Evolutionary conservation across 306 rosid genomes (phyloP), one percentile per base, ranked within the genome.

Genomic region (Fragaria nilgerrensis): DNA sequence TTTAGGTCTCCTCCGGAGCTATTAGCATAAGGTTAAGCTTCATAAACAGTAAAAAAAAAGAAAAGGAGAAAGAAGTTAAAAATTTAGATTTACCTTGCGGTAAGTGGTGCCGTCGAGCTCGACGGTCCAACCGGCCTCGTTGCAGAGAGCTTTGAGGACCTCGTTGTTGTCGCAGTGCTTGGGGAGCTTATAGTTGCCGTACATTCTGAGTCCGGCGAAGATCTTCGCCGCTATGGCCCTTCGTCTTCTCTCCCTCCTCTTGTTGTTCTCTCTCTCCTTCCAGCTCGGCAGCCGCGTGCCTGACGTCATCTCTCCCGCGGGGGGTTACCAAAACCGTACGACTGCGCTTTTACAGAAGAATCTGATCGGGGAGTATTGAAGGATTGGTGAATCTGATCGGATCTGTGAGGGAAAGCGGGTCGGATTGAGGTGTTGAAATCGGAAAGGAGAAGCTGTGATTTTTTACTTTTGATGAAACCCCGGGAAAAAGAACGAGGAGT

Each of bases 121-220:
- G 63, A 93, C 97, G 74, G 70, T 81, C 97, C 97, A 93, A 75
- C 97, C 96, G 7, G 97, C 98, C 43, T 93, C 97, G 73, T 86
- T 81, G 80, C 97, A 93, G 76, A 93, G 96, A 73, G 98, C 98
- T 66, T 91, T 93, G 75, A 93, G 96, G 53, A 91, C 98, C 81
- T 93, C 97, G n/a, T 93, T 93, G 88, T 93, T 93, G 72, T 93
- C 97, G 79, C 98, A 93, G 81, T 93, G 97, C 62, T 91, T 93
- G 0, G 98, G 98, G 27, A 93, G 98, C 85, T 90, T 89, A 82
- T 45, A 93, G 89, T 90, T 93, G 0, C 97, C 97, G 74, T 89
- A 88, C 90, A 86, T 90, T 81, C 98, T 90, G 53, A 93, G 81
- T 9, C 97, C 98, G 1, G 94, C 4, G 70, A 90, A 93, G 85